phyloP scores from a whole-genome alignment of 371 early-diverging fungal species.

The Mortierella sp. region DNA sequence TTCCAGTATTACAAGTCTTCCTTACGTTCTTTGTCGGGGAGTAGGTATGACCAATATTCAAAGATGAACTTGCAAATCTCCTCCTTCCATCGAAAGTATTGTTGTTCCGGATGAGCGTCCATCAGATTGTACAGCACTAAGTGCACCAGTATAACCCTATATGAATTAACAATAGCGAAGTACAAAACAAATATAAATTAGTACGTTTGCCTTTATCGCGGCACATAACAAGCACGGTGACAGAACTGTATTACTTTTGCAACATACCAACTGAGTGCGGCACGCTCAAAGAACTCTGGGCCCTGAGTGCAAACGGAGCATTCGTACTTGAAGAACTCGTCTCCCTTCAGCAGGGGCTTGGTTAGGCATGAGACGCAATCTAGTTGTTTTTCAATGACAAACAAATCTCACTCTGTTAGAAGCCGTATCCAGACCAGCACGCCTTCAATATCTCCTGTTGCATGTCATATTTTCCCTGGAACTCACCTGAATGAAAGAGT shows the following conservation, averaged over 20 bases:
- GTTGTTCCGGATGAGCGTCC: conserved; percentile 68
- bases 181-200: not conserved
- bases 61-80: conserved; percentile 86
- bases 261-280: conserved; percentile 72
- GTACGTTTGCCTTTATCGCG: not conserved
- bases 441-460: not conserved
- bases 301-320: conserved; percentile 76
- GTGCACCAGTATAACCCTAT: conserved; percentile 79
- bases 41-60: conserved; percentile 81
- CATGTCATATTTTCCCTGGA: not conserved
- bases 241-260: not conserved
- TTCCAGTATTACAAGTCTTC: not conserved
- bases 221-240: not conserved
- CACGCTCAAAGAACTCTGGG: conserved; percentile 69
- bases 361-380: conserved; percentile 63
- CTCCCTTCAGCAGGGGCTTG: conserved; percentile 71
- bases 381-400: conserved; percentile 13
- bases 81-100: conserved; percentile 86
- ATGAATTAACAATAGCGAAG: not conserved
- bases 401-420: not conserved
- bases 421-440: not conserved
- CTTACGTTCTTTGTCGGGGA: conserved; percentile 77
- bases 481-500: conserved; percentile 74
- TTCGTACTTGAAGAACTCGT: conserved; percentile 74
- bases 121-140: conserved; percentile 82